A percentile compares a stretch with the other conserved stretches of the same genome.
Evolutionary conservation across 1,284 basidiomycete genomes (phyloP).

Genomic region (Pholiota adiposa): DNA sequence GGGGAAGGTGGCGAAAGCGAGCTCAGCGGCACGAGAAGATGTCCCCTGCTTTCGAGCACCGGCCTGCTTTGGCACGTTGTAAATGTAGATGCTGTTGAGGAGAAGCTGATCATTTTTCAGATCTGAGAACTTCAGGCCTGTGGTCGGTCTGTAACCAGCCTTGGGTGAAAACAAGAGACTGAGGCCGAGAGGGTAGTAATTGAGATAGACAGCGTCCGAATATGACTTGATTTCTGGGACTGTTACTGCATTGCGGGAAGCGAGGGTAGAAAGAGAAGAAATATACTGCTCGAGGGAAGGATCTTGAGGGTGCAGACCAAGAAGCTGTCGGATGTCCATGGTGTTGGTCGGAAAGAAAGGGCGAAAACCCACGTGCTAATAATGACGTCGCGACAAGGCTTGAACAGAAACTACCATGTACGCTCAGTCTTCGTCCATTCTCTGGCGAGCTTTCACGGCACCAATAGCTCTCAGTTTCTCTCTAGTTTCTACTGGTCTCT

Average conservation of each 20-base stretch:
- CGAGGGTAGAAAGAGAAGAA: constrained; percentile 35
- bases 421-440: constrained; percentile 9
- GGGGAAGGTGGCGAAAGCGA: constrained; percentile 60
- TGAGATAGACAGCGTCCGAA: constrained; percentile 83
- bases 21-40: constrained; percentile 42
- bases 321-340: constrained; percentile 41
- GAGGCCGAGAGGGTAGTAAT: constrained; percentile 78
- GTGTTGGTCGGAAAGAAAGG: constrained; percentile 14
- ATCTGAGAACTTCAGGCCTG: constrained; percentile 48
- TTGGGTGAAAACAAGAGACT: constrained; percentile 74
- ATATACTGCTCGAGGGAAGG: constrained; percentile 49
- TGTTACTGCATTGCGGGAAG: constrained; percentile 18
- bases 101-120: constrained; percentile 53
- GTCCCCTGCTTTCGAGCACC: constrained; percentile 33
- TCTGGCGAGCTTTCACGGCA: constrained; percentile 4
- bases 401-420: constrained; percentile 8
- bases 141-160: constrained; percentile 61
- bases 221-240: constrained; percentile 77
- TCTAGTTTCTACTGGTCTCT: constrained; percentile 20
- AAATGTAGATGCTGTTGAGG: constrained; percentile 80
- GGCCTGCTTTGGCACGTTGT: constrained; percentile 56
- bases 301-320: constrained; percentile 50
- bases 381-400: background rate
- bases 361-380: background rate
- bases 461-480: constrained; percentile 19